Evolutionary conservation across 148 eudicot species (phyloP).

Genomic region (Camellia granthamiana): DNA sequence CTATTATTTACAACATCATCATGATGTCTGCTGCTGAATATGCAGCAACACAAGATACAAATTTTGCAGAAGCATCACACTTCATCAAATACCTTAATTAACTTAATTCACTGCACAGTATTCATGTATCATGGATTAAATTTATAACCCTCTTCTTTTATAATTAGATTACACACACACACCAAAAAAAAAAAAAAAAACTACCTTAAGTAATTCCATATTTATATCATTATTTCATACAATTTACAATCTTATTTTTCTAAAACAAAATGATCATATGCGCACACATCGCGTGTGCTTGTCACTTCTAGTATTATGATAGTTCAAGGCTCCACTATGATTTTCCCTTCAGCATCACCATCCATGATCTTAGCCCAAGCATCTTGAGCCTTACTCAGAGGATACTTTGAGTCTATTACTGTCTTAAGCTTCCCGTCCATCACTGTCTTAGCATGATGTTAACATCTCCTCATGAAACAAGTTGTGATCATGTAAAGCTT

Average conservation of each 20-base stretch:
- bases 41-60: not conserved
- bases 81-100: not conserved
- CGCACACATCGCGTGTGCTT: too few relatives aligned
- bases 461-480: not conserved
- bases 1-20: not conserved
- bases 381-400: conserved; percentile 66
- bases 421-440: conserved; percentile 72
- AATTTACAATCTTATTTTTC: too few relatives aligned
- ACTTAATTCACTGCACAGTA: not conserved
- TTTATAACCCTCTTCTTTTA: not conserved
- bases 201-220: too few relatives aligned
- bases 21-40: not conserved
- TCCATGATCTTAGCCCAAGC: conserved; percentile 73
- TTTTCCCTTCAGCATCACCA: conserved; percentile 82
- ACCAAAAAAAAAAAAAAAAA: too few relatives aligned
- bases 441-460: conserved; percentile 39
- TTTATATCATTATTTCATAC: too few relatives aligned
- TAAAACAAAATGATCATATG: too few relatives aligned
- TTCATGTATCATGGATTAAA: not conserved
- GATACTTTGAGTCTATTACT: conserved; percentile 58
- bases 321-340: conserved; percentile 52
- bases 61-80: not conserved
- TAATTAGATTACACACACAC: too few relatives aligned
- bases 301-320: too few relatives aligned
- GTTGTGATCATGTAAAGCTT: not conserved